Evolutionary conservation across 768 basidiomycete species (phyloP).

Genomic region (Epithele typhae): DNA sequence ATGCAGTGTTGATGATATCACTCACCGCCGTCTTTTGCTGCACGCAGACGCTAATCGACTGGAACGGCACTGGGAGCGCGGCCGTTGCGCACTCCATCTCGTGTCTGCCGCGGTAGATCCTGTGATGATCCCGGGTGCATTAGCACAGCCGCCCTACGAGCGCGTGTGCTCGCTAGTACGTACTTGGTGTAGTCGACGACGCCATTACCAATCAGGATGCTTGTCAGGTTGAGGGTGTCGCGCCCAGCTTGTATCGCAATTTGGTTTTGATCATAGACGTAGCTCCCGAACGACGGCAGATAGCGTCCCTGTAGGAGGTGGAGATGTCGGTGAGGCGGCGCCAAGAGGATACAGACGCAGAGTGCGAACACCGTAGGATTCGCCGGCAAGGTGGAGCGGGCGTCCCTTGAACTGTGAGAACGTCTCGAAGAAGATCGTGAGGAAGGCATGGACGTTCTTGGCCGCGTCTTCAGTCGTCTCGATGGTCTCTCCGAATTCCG

Average conservation of each 20-base stretch:
- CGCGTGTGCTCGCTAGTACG: slow-evolving; percentile 16
- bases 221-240: slow-evolving; percentile 58
- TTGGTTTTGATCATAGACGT: slow-evolving; percentile 70
- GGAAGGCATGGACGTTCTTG: slow-evolving; percentile 68
- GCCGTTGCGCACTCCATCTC: slow-evolving; percentile 48
- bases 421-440: slow-evolving; percentile 75
- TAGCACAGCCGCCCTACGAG: neutral
- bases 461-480: slow-evolving; percentile 81
- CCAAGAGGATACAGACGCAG: too few relatives aligned
- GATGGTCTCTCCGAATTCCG: slow-evolving; percentile 62
- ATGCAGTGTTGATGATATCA: slow-evolving; percentile 5
- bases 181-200: slow-evolving; percentile 52
- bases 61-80: slow-evolving; percentile 49
- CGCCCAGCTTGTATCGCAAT: slow-evolving; percentile 45
- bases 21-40: slow-evolving; percentile 56
- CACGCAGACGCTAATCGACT: slow-evolving; percentile 40
- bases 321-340: neutral
- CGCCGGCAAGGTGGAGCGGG: slow-evolving; percentile 69
- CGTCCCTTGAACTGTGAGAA: slow-evolving; percentile 70
- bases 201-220: slow-evolving; percentile 74
- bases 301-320: slow-evolving; percentile 51
- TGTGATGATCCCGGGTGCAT: slow-evolving; percentile 9
- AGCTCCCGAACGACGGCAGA: slow-evolving; percentile 70
- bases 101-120: slow-evolving; percentile 39
- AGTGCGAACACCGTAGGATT: slow-evolving; percentile 60